These are phyloP conservation scores for Erythrobasidium yunnanense DNA, from an alignment of 768 basidiomycete species.

Conservation along the genomic window DNA sequence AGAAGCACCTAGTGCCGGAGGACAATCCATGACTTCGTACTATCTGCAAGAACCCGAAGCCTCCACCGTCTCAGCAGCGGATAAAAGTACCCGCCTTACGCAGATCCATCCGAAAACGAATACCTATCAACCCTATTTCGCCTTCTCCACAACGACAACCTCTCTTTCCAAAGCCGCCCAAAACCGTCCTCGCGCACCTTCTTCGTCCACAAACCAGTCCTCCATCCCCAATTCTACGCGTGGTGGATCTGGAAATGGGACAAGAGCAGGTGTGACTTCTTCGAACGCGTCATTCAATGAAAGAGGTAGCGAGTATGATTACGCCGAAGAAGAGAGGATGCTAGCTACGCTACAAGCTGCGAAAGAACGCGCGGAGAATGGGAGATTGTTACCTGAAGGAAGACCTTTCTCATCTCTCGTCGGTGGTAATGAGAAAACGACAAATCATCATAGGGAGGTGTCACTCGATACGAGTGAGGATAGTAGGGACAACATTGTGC, in stretches of 20 bases:
- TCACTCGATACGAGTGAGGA: neutral
- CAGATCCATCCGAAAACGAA: constrained; percentile 13
- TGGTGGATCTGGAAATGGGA: no score
- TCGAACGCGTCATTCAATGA: constrained; percentile 19
- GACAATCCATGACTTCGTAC: constrained; percentile 8
- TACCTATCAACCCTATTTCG: constrained; percentile 20
- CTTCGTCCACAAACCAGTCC: no score
- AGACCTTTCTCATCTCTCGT: neutral
- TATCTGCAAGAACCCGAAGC: constrained; percentile 20
- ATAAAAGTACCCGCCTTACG: neutral
- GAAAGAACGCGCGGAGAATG: constrained; percentile 1
- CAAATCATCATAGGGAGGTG: no score
- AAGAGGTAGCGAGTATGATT: constrained; percentile 13
- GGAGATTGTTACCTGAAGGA: constrained; percentile 19
- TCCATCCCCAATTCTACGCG: no score
- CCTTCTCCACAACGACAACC: constrained; percentile 12
- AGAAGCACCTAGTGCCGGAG: neutral
- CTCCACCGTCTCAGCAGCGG: neutral
- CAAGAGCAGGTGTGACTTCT: no score
- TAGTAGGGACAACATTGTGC: neutral
- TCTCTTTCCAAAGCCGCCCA: neutral
- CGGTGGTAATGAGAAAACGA: no score
- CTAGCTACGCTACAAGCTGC: neutral
- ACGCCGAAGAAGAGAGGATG: constrained; percentile 22
- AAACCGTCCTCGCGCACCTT: no score